phyloP scores from a whole-genome alignment of 345 rosid genomes.

The Gossypium thurberi region DNA sequence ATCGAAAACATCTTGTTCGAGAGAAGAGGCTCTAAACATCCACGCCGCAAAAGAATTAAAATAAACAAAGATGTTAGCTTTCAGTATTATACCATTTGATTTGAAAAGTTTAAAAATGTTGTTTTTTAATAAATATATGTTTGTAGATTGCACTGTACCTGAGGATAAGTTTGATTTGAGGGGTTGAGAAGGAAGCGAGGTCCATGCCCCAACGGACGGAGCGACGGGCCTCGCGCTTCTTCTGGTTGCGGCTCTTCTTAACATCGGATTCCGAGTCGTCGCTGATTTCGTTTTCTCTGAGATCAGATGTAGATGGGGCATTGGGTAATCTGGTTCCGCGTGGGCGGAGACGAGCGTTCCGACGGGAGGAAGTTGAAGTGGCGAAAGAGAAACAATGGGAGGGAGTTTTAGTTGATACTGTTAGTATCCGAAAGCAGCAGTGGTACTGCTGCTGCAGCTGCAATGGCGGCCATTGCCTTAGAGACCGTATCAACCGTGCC shows the following conservation, averaged over 20 bases:
- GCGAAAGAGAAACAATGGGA: constrained; percentile 16
- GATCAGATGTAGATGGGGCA: constrained; percentile 21
- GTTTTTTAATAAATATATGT: background rate
- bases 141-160: constrained; percentile 24
- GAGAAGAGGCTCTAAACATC: constrained; percentile 49
- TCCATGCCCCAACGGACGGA: constrained; percentile 82
- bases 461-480: constrained; percentile 30
- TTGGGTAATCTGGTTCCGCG: constrained; percentile 29
- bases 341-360: constrained; percentile 22
- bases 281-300: constrained; percentile 23
- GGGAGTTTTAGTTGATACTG: constrained; percentile 12
- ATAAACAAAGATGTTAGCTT: background rate
- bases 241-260: constrained; percentile 67
- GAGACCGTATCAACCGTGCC: constrained; percentile 46
- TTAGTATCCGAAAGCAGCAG: constrained; percentile 10
- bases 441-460: constrained; percentile 14
- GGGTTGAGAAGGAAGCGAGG: constrained; percentile 58
- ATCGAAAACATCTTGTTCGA: constrained; percentile 60
- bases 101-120: background rate
- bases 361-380: constrained; percentile 26
- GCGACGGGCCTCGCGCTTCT: constrained; percentile 87
- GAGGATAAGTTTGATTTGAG: constrained; percentile 63
- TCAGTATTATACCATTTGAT: background rate
- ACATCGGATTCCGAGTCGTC: constrained; percentile 42
- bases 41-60: background rate